phyloP scores from a whole-genome alignment of 2,329 filamentous ascomycete species.

The Xylariaceae sp. region DNA sequence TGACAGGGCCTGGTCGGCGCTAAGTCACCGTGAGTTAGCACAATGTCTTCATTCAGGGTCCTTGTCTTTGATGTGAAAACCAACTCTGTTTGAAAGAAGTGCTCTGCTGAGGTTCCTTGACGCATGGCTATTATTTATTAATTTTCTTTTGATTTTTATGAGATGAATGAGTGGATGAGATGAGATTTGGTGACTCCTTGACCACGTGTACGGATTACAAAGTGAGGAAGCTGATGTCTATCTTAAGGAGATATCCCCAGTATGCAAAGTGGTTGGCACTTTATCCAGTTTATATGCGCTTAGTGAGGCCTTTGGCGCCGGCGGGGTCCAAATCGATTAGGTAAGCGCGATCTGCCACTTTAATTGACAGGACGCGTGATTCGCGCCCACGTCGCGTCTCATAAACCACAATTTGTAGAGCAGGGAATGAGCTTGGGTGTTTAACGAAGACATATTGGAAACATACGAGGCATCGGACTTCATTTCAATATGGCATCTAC shows the following conservation, averaged over 20 bases:
- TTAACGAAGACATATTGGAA: background rate
- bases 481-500: conserved; percentile 35
- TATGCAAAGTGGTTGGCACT: background rate
- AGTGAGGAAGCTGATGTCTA: background rate
- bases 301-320: background rate
- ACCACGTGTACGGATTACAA: background rate
- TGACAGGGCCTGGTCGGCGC: conserved; percentile 45
- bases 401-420: conserved; percentile 2
- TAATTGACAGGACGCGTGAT: conserved; percentile 20
- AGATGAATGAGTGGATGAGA: background rate
- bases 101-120: conserved; percentile 64
- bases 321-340: background rate
- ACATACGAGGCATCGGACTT: background rate
- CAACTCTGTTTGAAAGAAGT: conserved; percentile 93
- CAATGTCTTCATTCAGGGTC: background rate
- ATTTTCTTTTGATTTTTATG: conserved; percentile 18
- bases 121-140: conserved; percentile 36
- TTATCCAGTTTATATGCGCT: background rate
- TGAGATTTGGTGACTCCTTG: background rate
- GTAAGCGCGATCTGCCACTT: conserved; percentile 6
- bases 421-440: background rate
- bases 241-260: background rate
- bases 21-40: conserved; percentile 40
- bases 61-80: conserved; percentile 29
- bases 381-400: conserved; percentile 16